These are phyloP conservation scores for Urochloa ruziziensis DNA, from an alignment of 176 grass and related monocot species.

Conservation along the genomic window DNA sequence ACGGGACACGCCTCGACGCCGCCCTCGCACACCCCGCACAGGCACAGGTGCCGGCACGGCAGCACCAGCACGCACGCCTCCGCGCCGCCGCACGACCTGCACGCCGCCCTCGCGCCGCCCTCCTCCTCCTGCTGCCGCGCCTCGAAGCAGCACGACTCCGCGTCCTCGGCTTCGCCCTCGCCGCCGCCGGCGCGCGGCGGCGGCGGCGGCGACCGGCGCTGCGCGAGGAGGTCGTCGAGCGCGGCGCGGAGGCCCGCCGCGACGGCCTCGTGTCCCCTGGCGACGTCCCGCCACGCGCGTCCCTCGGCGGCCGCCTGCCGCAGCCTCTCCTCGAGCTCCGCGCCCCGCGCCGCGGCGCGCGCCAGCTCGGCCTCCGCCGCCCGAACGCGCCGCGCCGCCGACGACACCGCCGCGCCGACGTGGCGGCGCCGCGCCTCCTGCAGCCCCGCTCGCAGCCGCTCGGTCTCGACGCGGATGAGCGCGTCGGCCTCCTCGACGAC, in stretches of 20 bases:
- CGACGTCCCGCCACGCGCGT: slow-evolving; percentile 53
- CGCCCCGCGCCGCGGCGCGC: slow-evolving; percentile 26
- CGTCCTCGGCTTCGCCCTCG: slow-evolving; percentile 41
- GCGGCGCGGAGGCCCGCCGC: slow-evolving; percentile 53
- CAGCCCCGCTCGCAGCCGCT: slow-evolving; percentile 48
- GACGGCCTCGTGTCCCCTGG: slow-evolving; percentile 53
- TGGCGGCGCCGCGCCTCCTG: slow-evolving; percentile 50
- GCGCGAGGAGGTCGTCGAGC: slow-evolving; percentile 41
- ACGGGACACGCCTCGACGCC: neutral
- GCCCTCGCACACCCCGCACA: slow-evolving; percentile 37
- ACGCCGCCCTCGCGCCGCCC: neutral
- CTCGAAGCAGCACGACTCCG: slow-evolving; percentile 68
- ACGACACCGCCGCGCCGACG: slow-evolving; percentile 31
- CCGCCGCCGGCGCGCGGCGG: neutral
- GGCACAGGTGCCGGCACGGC: slow-evolving; percentile 77
- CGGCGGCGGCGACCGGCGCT: too few species aligned
- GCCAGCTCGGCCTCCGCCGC: slow-evolving; percentile 50
- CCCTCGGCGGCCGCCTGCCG: slow-evolving; percentile 45
- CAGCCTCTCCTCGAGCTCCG: slow-evolving; percentile 56
- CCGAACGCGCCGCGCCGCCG: slow-evolving; percentile 22
- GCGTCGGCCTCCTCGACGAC: slow-evolving; percentile 65
- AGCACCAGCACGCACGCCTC: slow-evolving; percentile 60
- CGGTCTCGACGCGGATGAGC: slow-evolving; percentile 64
- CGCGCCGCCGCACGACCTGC: slow-evolving; percentile 43
- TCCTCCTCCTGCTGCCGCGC: neutral